Evolutionary conservation across 2,329 filamentous ascomycete genomes (phyloP).

Genomic region (Gnomoniopsis sp.): DNA sequence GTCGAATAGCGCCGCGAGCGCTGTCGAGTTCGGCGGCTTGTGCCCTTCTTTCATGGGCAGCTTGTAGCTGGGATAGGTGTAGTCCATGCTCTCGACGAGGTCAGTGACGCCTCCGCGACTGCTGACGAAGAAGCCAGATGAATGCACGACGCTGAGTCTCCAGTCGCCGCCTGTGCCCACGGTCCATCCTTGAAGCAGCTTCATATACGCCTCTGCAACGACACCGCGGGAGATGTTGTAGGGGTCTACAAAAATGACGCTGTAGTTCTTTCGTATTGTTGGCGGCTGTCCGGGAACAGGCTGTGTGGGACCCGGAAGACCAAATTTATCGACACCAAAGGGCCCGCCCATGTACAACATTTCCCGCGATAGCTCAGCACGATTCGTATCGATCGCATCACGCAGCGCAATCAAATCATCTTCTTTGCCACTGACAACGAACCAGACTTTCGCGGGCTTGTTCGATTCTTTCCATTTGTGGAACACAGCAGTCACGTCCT

Average conservation of each 20-base stretch:
- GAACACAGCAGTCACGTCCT: conserved; percentile 22
- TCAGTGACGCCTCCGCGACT: conserved; percentile 16
- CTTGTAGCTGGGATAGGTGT: conserved; percentile 19
- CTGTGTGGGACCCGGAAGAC: conserved; percentile 8
- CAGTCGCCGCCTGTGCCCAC: conserved; percentile 19
- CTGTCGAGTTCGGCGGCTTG: conserved; percentile 5
- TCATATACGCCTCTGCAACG: conserved; percentile 22
- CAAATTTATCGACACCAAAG: background rate
- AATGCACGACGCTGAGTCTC: conserved; percentile 20
- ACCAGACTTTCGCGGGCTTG: conserved; percentile 20
- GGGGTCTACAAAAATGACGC: conserved; percentile 26
- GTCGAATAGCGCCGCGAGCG: conserved; percentile 25
- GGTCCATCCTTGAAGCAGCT: conserved; percentile 22
- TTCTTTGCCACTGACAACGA: conserved; percentile 22
- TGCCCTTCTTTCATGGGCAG: conserved; percentile 15
- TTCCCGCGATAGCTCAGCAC: conserved; percentile 16
- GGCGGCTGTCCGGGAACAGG: too few species aligned
- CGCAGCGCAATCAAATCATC: conserved; percentile 22
- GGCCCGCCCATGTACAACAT: conserved; percentile 18
- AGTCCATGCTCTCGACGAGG: conserved; percentile 20
- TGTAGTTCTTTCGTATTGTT: conserved; percentile 21
- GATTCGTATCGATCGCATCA: conserved; percentile 21
- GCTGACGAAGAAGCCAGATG: conserved; percentile 26
- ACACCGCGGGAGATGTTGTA: conserved; percentile 23
- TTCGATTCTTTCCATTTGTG: conserved; percentile 24